phyloP scores from a whole-genome alignment of 2,329 filamentous ascomycete genomes.

The Colletotrichum sp. region DNA sequence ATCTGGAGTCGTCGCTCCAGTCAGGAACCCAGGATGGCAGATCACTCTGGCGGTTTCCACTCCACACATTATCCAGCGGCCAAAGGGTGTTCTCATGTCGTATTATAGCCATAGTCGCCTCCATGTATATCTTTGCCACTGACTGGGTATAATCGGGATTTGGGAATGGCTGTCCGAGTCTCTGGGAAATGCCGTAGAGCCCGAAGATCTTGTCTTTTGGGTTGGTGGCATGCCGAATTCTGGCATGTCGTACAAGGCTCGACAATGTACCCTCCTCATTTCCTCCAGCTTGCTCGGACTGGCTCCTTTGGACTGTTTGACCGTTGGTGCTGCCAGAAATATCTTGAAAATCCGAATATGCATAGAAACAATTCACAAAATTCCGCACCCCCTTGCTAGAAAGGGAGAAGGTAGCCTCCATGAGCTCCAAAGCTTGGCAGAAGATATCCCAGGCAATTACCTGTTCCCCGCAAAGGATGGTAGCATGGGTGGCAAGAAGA shows the following conservation, averaged over 20 bases:
- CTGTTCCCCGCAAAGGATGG: background rate
- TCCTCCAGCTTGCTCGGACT: background rate
- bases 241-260: background rate
- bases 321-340: background rate
- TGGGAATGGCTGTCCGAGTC: background rate
- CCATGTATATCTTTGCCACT: background rate
- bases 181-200: background rate
- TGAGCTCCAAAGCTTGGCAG: background rate
- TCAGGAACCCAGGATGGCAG: background rate
- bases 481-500: background rate
- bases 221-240: background rate
- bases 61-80: background rate
- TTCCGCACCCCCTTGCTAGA: background rate
- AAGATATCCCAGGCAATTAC: background rate
- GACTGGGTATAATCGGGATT: background rate
- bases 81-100: background rate
- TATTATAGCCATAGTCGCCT: background rate
- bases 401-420: background rate
- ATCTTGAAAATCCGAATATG: background rate
- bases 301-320: background rate
- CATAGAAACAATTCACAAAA: background rate
- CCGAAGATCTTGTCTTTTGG: background rate
- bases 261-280: background rate
- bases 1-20: background rate
- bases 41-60: background rate